Evolutionary conservation across 176 grass and related monocot species (phyloP).

Genomic region (Sorghum bicolor): Sorghum_bicolor_NCBIv3 NC_012877.2:60373001-60373500

Average conservation of each 20-base stretch:
- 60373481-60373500: neutral
- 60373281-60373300: neutral
- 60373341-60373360: constrained; percentile 45
- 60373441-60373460: constrained; percentile 8
- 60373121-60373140: constrained; percentile 44
- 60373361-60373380: constrained; percentile 41
- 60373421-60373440: neutral
- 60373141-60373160: constrained; percentile 16
- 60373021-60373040: neutral
- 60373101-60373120: constrained; percentile 34
- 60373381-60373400: constrained; percentile 32
- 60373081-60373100: constrained; percentile 32
- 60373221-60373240: constrained; percentile 15
- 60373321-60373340: constrained; percentile 3
- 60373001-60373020: neutral
- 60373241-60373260: neutral
- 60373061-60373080: constrained; percentile 1
- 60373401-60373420: neutral
- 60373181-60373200: neutral
- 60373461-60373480: neutral
- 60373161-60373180: neutral
- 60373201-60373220: constrained; percentile 9
- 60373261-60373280: constrained; percentile 8
- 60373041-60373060: neutral
- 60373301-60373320: neutral